Evolutionary conservation across 2,329 filamentous ascomycete genomes (phyloP).

Genomic region (Alternaria triticimaculans): DNA sequence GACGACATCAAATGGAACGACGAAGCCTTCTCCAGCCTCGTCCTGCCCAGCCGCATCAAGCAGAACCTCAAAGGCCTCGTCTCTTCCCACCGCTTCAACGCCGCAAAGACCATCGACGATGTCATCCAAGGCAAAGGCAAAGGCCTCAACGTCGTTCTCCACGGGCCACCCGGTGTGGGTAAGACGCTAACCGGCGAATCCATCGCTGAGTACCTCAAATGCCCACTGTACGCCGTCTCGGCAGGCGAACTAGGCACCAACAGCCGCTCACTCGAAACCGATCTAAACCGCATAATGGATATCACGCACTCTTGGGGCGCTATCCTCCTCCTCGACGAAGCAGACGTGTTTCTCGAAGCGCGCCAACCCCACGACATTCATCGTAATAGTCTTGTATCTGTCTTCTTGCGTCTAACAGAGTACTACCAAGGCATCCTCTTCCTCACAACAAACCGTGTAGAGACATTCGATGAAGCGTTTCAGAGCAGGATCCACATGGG

Average conservation of each 20-base stretch:
- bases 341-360: conserved; percentile 68
- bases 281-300: conserved; percentile 83
- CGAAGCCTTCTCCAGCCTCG: conserved; percentile 80
- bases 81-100: conserved; percentile 82
- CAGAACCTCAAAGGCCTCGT: conserved; percentile 78
- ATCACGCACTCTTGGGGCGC: conserved; percentile 88
- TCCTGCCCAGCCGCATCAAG: conserved; percentile 70
- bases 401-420: conserved; percentile 85
- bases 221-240: conserved; percentile 82
- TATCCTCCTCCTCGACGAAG: conserved; percentile 84
- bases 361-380: conserved; percentile 83
- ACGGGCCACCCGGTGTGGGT: conserved; percentile 80
- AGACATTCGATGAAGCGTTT: conserved; percentile 90
- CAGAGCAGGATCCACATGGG: conserved; percentile 83
- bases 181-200: conserved; percentile 89
- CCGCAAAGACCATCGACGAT: conserved; percentile 80
- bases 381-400: conserved; percentile 83
- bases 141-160: conserved; percentile 80
- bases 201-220: conserved; percentile 81
- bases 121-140: conserved; percentile 79
- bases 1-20: conserved; percentile 86
- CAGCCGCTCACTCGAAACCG: conserved; percentile 72
- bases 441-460: conserved; percentile 85
- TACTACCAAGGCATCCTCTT: conserved; percentile 94
- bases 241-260: conserved; percentile 81